Evolutionary conservation across 371 early-diverging fungal species (phyloP), one percentile per base, ranked within the genome.

Genomic region (Conidiobolus incongruus): DNA sequence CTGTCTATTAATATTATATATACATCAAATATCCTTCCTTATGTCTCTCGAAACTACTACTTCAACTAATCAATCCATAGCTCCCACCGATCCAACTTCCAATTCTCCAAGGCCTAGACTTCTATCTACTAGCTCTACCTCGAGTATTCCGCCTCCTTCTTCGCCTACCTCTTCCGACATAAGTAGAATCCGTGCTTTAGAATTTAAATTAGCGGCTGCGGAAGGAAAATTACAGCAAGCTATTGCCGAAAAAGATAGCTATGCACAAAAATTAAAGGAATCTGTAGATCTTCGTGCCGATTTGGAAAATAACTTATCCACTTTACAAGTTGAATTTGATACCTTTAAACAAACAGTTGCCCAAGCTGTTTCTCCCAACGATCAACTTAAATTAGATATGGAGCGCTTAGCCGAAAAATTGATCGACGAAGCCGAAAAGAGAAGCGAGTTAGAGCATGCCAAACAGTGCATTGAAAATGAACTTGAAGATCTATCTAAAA

Each of bases 391-490:
- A 41, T 29, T 12, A 8, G 80, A 79, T 46, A 52, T 81, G 53
- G 63, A 73, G 39, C 58, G 60, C 0, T 53, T 79, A n/a, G 72
- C 74, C 21, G 69, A 72, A 40, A 78, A 79, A 47, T 70, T 81
- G 20, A 66, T 78, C 1, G 76, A 73, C 44, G 75, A 68, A 44
- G 69, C 80, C 21, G 75, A 79, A 38, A 52, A 68, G 32, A 61
- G 76, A 2, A 71, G 72, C 1, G 72, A 72, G 47, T 48, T 85
- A 7, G 77, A 79, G 42, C 62, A 63, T 29, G 69, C 73, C 40
- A 79, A 81, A 47, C 61, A 67, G 36, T 49, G 70, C 26, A 60
- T 82, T 1, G 77, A 80, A 44, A 70, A 66, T 4, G 84, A 87
- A 51, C 58, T 87, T 17, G 83, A 83, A 52, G 82, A 78, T 31